Evolutionary conservation across 2,329 filamentous ascomycete species (phyloP).

Genomic region (Gliomastix tumulicola): DNA sequence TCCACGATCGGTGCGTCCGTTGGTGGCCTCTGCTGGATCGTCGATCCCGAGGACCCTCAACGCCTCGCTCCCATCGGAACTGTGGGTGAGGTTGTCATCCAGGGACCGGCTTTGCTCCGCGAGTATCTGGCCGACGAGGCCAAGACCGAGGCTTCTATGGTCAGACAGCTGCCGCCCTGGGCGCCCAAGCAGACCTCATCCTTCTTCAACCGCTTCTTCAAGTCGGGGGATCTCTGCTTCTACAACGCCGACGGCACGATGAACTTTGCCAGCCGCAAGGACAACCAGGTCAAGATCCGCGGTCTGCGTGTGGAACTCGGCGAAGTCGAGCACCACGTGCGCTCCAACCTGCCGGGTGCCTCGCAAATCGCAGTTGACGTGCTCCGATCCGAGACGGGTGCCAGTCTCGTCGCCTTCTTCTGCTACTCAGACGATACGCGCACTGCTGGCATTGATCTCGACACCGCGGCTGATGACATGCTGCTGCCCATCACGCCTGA

Average conservation of each 20-base stretch:
- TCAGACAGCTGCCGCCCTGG: constrained; percentile 1
- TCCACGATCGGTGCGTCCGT: constrained; percentile 4
- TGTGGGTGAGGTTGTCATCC: constrained; percentile 7
- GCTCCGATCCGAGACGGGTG: too few relatives aligned
- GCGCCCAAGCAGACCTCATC: neutral
- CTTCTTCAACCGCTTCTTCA: neutral
- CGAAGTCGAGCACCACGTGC: constrained; percentile 2
- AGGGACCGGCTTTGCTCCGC: constrained; percentile 29
- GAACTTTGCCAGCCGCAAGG: constrained; percentile 1
- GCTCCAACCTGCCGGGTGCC: neutral
- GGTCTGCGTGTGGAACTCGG: constrained; percentile 2
- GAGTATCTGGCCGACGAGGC: constrained; percentile 34
- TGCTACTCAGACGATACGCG: neutral
- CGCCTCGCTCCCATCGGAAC: constrained; percentile 6
- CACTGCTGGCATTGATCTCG: neutral
- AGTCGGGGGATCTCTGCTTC: neutral
- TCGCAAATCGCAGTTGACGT: constrained; percentile 1
- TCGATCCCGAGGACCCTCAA: constrained; percentile 4
- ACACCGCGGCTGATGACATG: too few relatives aligned
- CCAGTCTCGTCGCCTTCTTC: neutral
- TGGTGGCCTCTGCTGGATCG: constrained; percentile 7
- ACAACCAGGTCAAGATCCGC: constrained; percentile 3
- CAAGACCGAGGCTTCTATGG: constrained; percentile 14
- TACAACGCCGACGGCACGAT: constrained; percentile 2
- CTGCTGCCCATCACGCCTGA: neutral